Percentiles rank a stretch among this genome's conserved stretches.
These are phyloP conservation scores for Aethionema arabicum DNA, from an alignment of 345 rosid genomes.

Conservation along the genomic window DNA sequence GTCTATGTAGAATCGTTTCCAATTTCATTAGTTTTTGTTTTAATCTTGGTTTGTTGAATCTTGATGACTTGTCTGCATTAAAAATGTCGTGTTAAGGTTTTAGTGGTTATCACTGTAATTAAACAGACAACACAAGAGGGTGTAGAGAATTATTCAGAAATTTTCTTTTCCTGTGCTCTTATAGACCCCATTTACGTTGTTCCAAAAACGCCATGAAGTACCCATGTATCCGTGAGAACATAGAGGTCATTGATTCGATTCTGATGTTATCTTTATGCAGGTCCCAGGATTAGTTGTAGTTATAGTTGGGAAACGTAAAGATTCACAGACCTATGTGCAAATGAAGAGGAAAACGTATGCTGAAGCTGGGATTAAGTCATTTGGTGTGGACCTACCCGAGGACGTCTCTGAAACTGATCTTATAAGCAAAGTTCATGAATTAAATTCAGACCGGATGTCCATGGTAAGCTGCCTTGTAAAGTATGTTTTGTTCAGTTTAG, in stretches of 20 bases:
- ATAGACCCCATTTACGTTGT: neutral
- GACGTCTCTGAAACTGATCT: conserved; percentile 67
- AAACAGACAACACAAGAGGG: conserved; percentile 6
- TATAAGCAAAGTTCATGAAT: conserved; percentile 78
- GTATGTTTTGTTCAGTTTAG: neutral
- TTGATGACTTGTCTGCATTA: neutral
- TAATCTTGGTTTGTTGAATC: conserved; percentile 10
- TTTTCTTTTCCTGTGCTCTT: neutral
- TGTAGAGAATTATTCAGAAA: conserved; percentile 1
- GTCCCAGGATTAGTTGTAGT: conserved; percentile 92
- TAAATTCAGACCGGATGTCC: conserved; percentile 74
- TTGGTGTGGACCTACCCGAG: conserved; percentile 74
- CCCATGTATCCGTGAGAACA: no score
- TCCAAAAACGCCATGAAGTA: neutral
- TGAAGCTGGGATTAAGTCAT: conserved; percentile 86
- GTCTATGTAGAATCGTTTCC: neutral
- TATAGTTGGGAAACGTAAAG: conserved; percentile 78
- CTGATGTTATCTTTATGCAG: conserved; percentile 36
- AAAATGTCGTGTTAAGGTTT: neutral
- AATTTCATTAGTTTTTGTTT: neutral
- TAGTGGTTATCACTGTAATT: conserved; percentile 1
- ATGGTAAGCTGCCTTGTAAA: conserved; percentile 44
- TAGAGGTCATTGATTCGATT: neutral
- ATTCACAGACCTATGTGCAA: conserved; percentile 82
- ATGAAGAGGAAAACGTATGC: conserved; percentile 93